Base-by-base conservation (phyloP, 2,329 filamentous ascomycete species). In the Alternaria longipes region DNA sequence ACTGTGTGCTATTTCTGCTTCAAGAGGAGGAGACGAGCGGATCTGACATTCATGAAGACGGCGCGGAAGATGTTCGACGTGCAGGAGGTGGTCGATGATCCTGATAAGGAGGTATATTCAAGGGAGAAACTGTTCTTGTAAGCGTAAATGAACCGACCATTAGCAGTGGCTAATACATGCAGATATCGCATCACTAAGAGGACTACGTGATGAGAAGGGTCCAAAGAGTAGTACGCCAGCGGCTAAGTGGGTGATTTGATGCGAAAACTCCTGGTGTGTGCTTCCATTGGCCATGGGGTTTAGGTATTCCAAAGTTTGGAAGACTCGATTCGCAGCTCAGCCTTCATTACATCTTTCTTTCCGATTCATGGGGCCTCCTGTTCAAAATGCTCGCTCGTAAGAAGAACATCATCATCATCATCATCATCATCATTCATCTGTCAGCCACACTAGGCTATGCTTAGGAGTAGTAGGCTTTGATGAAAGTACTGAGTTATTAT, bases 1-100 rank as follows among this genome's bases (percentile, higher is more conserved):
- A 87, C 87, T 0, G 78, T 93, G 44, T 93, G 90, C 77, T 90
- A 90, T 22, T 98, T 99, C 81, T 97, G 94, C 82, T 97, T 96
- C 84, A 98, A 97, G 84, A 94, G 93, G 81, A 86, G 95, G 68
- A 88, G 95, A 74, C 86, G 92, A 62, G 95, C 84, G 6, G 84
- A 86, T 67, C 69, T 85, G 73, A 79, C 81, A 28, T 86, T 86
- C 60, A 80, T 86, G 72, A 86, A 84, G 73, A 76, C 78, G 8
- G 79, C 80, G 16, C 81, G 76, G 67, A 85, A 85, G 71, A 75
- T 78, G 68, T 84, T 86, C 59, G 64, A 78, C 50, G 82, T 86
- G 16, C 69, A 77, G 58, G 79, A 81, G 54, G 79, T 85, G 8
- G 70, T 75, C 22, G 83, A 86, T 65, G 84, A 86, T 70, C 79